Evolutionary conservation across 306 rosid species (phyloP).

Genomic region (Malus fusca): DNA sequence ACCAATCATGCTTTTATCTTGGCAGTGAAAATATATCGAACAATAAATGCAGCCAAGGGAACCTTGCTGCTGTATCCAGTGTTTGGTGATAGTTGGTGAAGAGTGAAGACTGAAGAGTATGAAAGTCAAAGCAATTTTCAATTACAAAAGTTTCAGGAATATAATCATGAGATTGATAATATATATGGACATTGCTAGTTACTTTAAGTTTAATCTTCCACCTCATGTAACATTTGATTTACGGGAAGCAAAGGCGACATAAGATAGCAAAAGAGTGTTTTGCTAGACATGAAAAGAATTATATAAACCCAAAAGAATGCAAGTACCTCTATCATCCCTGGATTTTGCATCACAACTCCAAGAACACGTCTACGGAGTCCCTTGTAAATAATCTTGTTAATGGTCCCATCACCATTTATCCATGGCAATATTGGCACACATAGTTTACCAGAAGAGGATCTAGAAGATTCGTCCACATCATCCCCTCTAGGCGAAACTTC

Average conservation of each 20-base stretch:
- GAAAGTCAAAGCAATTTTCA: constrained; percentile 6
- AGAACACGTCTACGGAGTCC: constrained; percentile 72
- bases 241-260: not conserved
- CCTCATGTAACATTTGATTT: not conserved
- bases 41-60: not conserved
- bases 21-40: not conserved
- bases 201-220: not conserved
- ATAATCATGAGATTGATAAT: not conserved
- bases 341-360: constrained; percentile 95
- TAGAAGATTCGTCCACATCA: constrained; percentile 26
- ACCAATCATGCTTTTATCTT: not conserved
- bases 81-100: not conserved
- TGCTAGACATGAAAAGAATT: not conserved
- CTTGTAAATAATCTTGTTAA: constrained; percentile 61
- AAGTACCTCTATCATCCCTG: constrained; percentile 84
- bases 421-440: constrained; percentile 83
- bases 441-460: constrained; percentile 32
- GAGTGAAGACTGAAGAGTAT: not conserved
- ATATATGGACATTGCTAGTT: not conserved
- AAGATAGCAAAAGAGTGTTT: not conserved
- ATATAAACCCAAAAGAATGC: constrained; percentile 4
- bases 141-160: not conserved
- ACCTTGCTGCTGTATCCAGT: not conserved
- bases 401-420: constrained; percentile 90
- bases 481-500: constrained; percentile 23